phyloP scores from a whole-genome alignment of 1,284 basidiomycete species.

The Ustilago bromivora region DNA sequence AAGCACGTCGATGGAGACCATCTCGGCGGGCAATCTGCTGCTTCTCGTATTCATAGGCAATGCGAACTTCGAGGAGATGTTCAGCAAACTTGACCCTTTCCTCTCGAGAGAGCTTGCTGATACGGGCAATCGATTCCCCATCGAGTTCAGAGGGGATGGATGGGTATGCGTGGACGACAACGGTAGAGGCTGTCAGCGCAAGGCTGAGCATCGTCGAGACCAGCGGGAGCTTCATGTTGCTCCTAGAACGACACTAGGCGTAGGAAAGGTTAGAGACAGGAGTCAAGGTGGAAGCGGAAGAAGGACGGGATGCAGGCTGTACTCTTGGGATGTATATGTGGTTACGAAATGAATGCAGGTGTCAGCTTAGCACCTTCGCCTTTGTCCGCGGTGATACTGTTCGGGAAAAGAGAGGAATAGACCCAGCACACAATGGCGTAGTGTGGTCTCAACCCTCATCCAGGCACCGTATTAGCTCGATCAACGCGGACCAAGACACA shows the following conservation, averaged over 20 bases:
- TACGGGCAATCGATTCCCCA: conserved; percentile 28
- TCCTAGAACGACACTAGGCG: neutral
- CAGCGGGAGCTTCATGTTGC: conserved; percentile 29
- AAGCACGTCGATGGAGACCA: conserved; percentile 30
- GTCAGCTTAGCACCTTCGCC: neutral
- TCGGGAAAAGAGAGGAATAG: neutral
- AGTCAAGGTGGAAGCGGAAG: neutral
- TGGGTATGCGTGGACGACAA: conserved; percentile 18
- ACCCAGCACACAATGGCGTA: neutral
- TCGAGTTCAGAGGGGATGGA: conserved; percentile 31
- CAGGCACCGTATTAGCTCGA: neutral
- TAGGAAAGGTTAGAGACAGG: neutral
- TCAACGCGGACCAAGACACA: neutral
- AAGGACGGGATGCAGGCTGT: neutral
- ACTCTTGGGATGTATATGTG: neutral
- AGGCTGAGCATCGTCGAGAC: conserved; percentile 25
- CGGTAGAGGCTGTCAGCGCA: conserved; percentile 3
- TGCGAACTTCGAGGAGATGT: conserved; percentile 36
- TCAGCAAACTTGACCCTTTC: conserved; percentile 34
- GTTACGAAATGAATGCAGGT: neutral
- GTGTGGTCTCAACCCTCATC: neutral
- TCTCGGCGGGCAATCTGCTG: conserved; percentile 13
- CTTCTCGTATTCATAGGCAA: conserved; percentile 35
- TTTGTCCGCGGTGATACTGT: conserved; percentile 1
- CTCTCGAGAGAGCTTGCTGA: conserved; percentile 23